Conservation (phyloP, 257 asterid species). For the Jacaranda copaia region DNA sequence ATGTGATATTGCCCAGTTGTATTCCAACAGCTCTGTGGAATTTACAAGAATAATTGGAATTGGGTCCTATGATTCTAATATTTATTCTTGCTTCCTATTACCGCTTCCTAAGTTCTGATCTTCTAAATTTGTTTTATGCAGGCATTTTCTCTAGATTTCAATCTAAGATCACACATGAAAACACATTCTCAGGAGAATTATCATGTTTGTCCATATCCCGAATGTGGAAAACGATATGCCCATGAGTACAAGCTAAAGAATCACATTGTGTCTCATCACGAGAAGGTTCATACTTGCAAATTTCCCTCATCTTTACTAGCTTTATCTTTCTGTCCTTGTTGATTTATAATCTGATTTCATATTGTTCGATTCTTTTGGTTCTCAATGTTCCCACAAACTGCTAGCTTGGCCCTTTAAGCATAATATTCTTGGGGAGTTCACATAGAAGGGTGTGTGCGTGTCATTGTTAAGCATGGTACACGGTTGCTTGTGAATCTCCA, state of each 20-base stretch:
- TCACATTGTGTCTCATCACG: conserved; percentile 83
- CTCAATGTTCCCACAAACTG: too few relatives aligned
- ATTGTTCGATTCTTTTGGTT: too few relatives aligned
- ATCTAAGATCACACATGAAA: conserved; percentile 97
- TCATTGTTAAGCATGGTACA: too few relatives aligned
- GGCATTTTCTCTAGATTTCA: conserved; percentile 98
- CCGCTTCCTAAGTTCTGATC: conserved; percentile 8
- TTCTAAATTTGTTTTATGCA: conserved; percentile 41
- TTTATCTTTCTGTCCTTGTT: not conserved
- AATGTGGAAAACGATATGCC: conserved; percentile 97
- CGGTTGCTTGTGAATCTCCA: too few relatives aligned
- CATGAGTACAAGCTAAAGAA: conserved; percentile 97
- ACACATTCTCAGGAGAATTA: conserved; percentile 99
- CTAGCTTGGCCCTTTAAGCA: too few relatives aligned
- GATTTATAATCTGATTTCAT: too few relatives aligned
- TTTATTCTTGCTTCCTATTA: conserved; percentile 10
- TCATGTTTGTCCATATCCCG: conserved; percentile 92
- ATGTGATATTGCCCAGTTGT: not conserved
- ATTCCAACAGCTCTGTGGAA: not conserved
- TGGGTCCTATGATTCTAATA: not conserved
- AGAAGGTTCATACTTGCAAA: conserved; percentile 61
- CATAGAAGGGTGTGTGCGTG: too few relatives aligned
- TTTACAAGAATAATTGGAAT: not conserved
- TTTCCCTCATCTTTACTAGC: conserved; percentile 2
- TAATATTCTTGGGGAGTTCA: too few relatives aligned